Conservation (phyloP, 169 alveolate genomes). For the Plasmodium gaboni region DNA sequence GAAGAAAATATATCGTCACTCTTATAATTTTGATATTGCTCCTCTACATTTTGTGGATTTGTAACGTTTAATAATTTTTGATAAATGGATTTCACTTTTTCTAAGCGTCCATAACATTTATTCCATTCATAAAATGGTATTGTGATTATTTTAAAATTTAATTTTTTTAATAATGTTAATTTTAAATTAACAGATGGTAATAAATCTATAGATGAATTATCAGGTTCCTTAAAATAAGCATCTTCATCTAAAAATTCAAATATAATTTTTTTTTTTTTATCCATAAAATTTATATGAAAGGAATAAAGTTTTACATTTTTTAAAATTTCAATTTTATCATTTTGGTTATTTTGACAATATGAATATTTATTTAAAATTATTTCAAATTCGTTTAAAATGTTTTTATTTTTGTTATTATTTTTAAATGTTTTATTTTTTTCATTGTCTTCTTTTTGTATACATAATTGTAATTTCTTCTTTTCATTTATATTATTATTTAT, state of each 20-base stretch:
- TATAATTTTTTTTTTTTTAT: slow-evolving; percentile 59
- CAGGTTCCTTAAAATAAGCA: slow-evolving; percentile 47
- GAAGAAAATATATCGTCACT: slow-evolving; percentile 28
- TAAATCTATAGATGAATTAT: slow-evolving; percentile 45
- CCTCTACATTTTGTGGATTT: neutral
- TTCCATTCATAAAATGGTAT: slow-evolving; percentile 76
- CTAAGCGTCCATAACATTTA: slow-evolving; percentile 47
- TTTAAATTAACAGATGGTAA: slow-evolving; percentile 38
- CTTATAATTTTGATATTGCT: slow-evolving; percentile 3
- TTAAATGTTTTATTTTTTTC: neutral
- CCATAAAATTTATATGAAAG: slow-evolving; percentile 40
- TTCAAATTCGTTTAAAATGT: slow-evolving; percentile 37
- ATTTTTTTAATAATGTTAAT: slow-evolving; percentile 38
- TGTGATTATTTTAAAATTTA: slow-evolving; percentile 32
- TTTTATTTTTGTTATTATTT: slow-evolving; percentile 4
- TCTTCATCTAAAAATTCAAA: slow-evolving; percentile 61
- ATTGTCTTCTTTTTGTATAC: neutral
- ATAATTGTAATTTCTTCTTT: neutral
- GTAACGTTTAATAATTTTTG: slow-evolving; percentile 48
- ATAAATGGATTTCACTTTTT: slow-evolving; percentile 47
- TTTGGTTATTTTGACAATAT: slow-evolving; percentile 36
- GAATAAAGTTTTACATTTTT: slow-evolving; percentile 27
- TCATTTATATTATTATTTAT: neutral
- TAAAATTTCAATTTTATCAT: slow-evolving; percentile 43
- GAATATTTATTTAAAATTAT: slow-evolving; percentile 72